phyloP scores from a whole-genome alignment of 129 eudicot genomes.

The Helianthus tuberosus region DNA sequence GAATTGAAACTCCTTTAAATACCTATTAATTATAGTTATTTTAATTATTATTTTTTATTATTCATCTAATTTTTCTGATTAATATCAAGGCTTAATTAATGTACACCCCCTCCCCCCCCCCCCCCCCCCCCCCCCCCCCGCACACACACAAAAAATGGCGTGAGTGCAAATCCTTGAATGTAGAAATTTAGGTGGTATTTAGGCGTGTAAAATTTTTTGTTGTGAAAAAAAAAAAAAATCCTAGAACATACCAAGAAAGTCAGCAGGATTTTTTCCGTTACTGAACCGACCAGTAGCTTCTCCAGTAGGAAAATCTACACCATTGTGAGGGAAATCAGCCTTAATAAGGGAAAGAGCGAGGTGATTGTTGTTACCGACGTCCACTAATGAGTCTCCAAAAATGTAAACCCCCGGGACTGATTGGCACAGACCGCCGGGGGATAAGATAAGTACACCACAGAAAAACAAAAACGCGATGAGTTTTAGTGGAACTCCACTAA shows the following conservation, averaged over 20 bases:
- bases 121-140: too few species aligned
- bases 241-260: conserved; percentile 45
- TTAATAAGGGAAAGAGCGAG: conserved; percentile 47
- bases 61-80: neutral
- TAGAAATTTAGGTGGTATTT: too few species aligned
- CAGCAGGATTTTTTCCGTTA: conserved; percentile 81
- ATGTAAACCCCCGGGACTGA: conserved; percentile 46
- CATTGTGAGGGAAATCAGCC: conserved; percentile 79
- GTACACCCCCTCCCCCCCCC: too few species aligned
- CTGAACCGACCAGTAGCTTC: conserved; percentile 68
- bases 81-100: neutral
- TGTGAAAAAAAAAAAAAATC: too few species aligned
- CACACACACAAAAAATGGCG: too few species aligned
- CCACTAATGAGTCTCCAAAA: conserved; percentile 75
- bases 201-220: too few species aligned
- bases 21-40: too few species aligned
- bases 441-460: neutral
- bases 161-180: too few species aligned
- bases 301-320: conserved; percentile 56
- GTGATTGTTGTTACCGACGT: conserved; percentile 77
- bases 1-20: neutral
- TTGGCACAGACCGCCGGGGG: neutral
- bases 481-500: neutral
- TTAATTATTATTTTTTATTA: too few species aligned
- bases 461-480: neutral